phyloP scores from a whole-genome alignment of 1,284 basidiomycete species.

The Schizophyllum amplum region DNA sequence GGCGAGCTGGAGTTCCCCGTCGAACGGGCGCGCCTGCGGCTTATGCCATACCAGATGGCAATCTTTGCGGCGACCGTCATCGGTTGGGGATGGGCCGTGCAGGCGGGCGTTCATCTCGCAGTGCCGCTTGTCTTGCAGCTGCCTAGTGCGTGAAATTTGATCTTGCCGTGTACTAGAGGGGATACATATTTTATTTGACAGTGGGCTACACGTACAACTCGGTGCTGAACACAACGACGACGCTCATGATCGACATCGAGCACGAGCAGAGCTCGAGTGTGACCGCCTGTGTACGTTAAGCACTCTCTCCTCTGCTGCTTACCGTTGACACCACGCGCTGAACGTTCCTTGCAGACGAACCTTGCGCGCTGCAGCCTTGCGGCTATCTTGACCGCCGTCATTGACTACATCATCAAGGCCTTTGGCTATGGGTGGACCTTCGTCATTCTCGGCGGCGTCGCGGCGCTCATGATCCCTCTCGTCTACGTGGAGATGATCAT shows the following conservation, averaged over 20 bases:
- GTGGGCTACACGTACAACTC: slow-evolving; percentile 16
- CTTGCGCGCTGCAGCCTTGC: slow-evolving; percentile 46
- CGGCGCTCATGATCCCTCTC: slow-evolving; percentile 28
- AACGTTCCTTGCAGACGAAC: too few species aligned
- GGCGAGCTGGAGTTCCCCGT: neutral
- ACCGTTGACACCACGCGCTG: neutral
- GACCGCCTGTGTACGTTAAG: slow-evolving; percentile 16
- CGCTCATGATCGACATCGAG: slow-evolving; percentile 35
- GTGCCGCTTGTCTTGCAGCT: slow-evolving; percentile 52
- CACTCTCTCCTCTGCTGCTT: neutral
- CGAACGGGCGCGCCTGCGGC: slow-evolving; percentile 35
- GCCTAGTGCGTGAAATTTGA: slow-evolving; percentile 33
- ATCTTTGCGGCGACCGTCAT: slow-evolving; percentile 34
- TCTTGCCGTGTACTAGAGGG: neutral
- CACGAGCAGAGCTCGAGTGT: slow-evolving; percentile 26
- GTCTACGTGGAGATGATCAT: slow-evolving; percentile 27
- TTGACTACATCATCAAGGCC: slow-evolving; percentile 35
- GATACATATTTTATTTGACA: slow-evolving; percentile 6
- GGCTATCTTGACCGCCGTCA: slow-evolving; percentile 39
- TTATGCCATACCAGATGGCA: slow-evolving; percentile 33
- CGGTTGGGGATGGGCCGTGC: slow-evolving; percentile 61
- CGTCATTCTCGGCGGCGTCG: slow-evolving; percentile 35
- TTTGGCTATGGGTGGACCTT: slow-evolving; percentile 44
- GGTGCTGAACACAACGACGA: slow-evolving; percentile 26
- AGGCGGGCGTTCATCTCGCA: slow-evolving; percentile 40